Percentiles rank a stretch among this genome's conserved stretches.
Conservation (phyloP, 495 filamentous ascomycete species). For the Hypoxylon lenormandii region DNA sequence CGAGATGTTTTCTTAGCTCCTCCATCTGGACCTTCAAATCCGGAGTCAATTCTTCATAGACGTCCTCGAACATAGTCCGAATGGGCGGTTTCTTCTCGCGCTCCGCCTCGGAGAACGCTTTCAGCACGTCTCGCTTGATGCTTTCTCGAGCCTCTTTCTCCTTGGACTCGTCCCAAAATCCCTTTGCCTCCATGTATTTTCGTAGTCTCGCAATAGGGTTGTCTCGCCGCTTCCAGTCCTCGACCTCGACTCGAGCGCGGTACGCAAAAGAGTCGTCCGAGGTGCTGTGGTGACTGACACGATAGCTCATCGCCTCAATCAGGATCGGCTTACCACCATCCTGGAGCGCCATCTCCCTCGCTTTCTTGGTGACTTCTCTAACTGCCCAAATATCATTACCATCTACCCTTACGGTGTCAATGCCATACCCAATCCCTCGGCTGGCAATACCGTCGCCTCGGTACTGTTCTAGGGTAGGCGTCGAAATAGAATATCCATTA, state of each 20-base stretch:
- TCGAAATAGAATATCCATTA: conserved; percentile 96
- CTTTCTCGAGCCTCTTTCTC: conserved; percentile 77
- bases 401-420: conserved; percentile 95
- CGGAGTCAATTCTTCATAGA: conserved; percentile 88
- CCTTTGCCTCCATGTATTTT: conserved; percentile 88
- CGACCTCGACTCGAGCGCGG: conserved; percentile 90
- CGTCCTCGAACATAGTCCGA: conserved; percentile 80
- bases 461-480: conserved; percentile 95
- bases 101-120: conserved; percentile 88
- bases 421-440: conserved; percentile 93
- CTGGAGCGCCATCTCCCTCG: conserved; percentile 78
- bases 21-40: conserved; percentile 83
- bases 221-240: conserved; percentile 96
- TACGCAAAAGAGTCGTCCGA: conserved; percentile 98
- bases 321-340: conserved; percentile 84
- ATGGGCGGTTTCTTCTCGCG: conserved; percentile 88
- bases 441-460: conserved; percentile 96
- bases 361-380: conserved; percentile 81
- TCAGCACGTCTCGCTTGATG: conserved; percentile 78
- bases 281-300: conserved; percentile 95
- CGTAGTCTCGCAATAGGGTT: conserved; percentile 91
- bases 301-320: conserved; percentile 97
- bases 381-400: conserved; percentile 98
- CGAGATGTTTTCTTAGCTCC: conserved; percentile 78
- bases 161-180: conserved; percentile 83